Evolutionary conservation across 2,329 filamentous ascomycete genomes (phyloP).

Genomic region (Teratosphaeria gauchensis): DNA sequence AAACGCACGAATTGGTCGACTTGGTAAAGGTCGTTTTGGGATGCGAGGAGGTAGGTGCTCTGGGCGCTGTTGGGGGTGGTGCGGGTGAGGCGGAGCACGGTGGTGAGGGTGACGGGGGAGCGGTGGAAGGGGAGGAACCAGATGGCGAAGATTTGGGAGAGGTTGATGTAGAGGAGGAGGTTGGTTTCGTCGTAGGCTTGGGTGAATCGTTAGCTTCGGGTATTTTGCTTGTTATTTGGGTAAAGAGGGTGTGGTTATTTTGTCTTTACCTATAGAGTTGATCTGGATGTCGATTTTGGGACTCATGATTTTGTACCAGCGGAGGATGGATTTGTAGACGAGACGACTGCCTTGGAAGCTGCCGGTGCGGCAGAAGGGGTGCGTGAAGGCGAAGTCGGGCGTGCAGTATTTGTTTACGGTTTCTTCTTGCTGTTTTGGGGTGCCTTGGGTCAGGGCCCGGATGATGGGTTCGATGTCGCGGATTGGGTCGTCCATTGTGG

Average conservation of each 20-base stretch:
- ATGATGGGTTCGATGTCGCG: constrained; percentile 59
- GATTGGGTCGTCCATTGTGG: constrained; percentile 29
- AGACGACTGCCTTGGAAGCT: constrained; percentile 53
- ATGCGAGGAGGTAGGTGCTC: constrained; percentile 57
- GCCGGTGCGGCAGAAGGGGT: constrained; percentile 66
- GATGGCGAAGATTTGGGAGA: constrained; percentile 66
- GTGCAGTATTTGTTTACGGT: constrained; percentile 66
- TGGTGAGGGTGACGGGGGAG: constrained; percentile 34
- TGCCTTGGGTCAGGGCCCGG: constrained; percentile 56
- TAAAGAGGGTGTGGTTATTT: not conserved
- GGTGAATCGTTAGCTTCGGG: not conserved
- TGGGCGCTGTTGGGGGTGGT: constrained; percentile 7
- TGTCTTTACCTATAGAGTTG: constrained; percentile 46
- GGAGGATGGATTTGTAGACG: constrained; percentile 60
- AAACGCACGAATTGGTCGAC: constrained; percentile 67
- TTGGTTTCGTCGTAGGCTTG: constrained; percentile 58
- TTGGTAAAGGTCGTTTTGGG: constrained; percentile 77
- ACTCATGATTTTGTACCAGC: constrained; percentile 76
- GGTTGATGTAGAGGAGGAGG: constrained; percentile 60
- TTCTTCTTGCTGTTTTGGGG: constrained; percentile 53
- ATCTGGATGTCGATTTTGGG: constrained; percentile 61
- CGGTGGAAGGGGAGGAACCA: constrained; percentile 70
- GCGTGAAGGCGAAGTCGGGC: constrained; percentile 60
- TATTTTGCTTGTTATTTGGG: not conserved
- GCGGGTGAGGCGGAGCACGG: constrained; percentile 20